Percentiles rank a stretch among this genome's conserved stretches.
Conservation (phyloP, 2,329 filamentous ascomycete species). For the Xylaria sp. region DNA sequence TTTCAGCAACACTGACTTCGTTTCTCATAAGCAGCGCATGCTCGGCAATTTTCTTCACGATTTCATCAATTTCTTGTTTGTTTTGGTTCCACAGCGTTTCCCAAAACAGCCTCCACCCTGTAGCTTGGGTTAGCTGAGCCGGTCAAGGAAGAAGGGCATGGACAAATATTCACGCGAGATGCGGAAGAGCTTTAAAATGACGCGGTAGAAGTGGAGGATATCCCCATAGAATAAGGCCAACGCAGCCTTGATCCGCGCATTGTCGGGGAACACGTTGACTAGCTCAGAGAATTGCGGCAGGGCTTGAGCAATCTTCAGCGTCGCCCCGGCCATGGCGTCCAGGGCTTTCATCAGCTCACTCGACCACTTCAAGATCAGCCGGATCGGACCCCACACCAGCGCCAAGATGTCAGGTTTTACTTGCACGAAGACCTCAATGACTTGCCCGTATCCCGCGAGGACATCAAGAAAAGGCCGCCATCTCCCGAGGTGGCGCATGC, state of each 20-base stretch:
- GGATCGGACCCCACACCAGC: constrained; percentile 24
- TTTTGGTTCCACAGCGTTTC: too few species aligned
- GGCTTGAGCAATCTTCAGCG: constrained; percentile 6
- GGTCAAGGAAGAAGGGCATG: too few species aligned
- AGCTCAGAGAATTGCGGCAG: constrained; percentile 18
- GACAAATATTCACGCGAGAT: neutral
- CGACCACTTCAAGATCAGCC: constrained; percentile 4
- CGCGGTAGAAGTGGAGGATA: constrained; percentile 19
- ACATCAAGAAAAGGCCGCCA: neutral
- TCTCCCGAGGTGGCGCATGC: neutral
- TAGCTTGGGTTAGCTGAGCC: too few species aligned
- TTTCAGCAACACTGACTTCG: constrained; percentile 20
- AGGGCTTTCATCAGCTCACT: neutral
- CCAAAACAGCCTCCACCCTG: too few species aligned
- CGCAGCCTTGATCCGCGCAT: neutral
- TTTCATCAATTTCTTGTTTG: too few species aligned
- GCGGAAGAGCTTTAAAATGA: constrained; percentile 6
- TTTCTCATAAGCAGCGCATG: constrained; percentile 22
- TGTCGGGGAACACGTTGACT: constrained; percentile 3
- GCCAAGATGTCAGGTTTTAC: constrained; percentile 14
- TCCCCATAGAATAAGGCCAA: constrained; percentile 14
- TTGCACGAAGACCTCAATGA: constrained; percentile 11
- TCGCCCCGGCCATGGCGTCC: neutral
- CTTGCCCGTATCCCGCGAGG: neutral
- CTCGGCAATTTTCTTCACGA: too few species aligned